Conservation (phyloP, 2,329 filamentous ascomycete species). For the Colletotrichum tanaceti region DNA sequence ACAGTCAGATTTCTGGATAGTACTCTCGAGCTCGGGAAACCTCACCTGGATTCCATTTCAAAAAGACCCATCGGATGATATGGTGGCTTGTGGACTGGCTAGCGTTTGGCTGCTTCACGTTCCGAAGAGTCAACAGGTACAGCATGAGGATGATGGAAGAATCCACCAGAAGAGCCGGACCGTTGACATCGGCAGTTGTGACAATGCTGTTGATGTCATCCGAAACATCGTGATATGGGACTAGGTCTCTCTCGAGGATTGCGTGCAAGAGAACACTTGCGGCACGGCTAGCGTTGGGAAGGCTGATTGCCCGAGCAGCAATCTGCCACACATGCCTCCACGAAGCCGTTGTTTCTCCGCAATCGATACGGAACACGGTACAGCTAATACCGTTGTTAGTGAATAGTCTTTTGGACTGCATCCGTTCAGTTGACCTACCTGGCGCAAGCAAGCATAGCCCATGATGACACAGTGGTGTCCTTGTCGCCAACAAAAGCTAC, state of each 20-base stretch:
- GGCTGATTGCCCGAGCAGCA: conserved; percentile 75
- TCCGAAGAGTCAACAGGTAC: conserved; percentile 73
- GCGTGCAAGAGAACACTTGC: conserved; percentile 79
- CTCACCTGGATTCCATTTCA: conserved; percentile 84
- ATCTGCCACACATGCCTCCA: conserved; percentile 85
- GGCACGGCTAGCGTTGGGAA: conserved; percentile 77
- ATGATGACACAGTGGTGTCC: conserved; percentile 73
- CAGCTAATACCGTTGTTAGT: conserved; percentile 49
- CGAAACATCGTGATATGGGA: conserved; percentile 74
- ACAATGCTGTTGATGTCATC: conserved; percentile 80
- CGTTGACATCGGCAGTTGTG: conserved; percentile 81
- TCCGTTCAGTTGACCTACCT: conserved; percentile 64
- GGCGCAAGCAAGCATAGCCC: conserved; percentile 86
- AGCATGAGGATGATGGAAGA: conserved; percentile 80
- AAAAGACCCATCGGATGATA: conserved; percentile 83
- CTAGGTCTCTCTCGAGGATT: conserved; percentile 73
- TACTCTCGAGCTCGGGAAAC: conserved; percentile 13
- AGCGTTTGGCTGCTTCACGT: conserved; percentile 74
- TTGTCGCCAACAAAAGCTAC: conserved; percentile 75
- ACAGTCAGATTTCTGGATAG: conserved; percentile 16
- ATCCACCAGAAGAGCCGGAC: conserved; percentile 83
- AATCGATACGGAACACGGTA: conserved; percentile 43
- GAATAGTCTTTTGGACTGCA: conserved; percentile 30
- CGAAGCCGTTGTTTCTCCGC: conserved; percentile 50
- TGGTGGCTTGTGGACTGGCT: conserved; percentile 76